phyloP scores from a whole-genome alignment of 495 filamentous ascomycete genomes.

The Xylaria grammica region DNA sequence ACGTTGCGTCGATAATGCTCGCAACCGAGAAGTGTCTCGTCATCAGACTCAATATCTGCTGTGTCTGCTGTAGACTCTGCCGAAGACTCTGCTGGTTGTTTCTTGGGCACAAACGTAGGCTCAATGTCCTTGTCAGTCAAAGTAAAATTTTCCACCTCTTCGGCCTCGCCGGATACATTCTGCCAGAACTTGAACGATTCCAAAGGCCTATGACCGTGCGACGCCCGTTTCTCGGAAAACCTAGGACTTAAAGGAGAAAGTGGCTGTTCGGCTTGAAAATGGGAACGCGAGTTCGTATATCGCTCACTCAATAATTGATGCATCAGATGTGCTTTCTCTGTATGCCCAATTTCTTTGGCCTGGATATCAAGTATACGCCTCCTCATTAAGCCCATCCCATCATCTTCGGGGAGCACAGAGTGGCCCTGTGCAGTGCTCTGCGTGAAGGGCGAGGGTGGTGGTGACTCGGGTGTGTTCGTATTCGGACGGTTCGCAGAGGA shows the following conservation, averaged over 20 bases:
- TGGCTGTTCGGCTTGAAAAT: slow-evolving; percentile 38
- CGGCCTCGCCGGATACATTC: slow-evolving; percentile 38
- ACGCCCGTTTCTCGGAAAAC: slow-evolving; percentile 30
- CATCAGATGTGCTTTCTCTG: slow-evolving; percentile 82
- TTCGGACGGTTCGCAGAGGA: neutral
- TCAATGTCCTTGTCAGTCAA: slow-evolving; percentile 72
- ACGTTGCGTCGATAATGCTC: slow-evolving; percentile 94
- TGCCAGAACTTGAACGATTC: slow-evolving; percentile 50
- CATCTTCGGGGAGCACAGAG: slow-evolving; percentile 75
- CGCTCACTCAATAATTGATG: slow-evolving; percentile 82
- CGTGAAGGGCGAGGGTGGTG: slow-evolving; percentile 14
- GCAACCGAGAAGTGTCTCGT: slow-evolving; percentile 70
- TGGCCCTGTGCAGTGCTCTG: neutral
- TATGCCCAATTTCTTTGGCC: slow-evolving; percentile 62
- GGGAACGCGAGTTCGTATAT: slow-evolving; percentile 61
- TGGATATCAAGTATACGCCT: slow-evolving; percentile 80
- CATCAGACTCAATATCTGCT: slow-evolving; percentile 52
- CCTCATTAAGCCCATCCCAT: slow-evolving; percentile 83
- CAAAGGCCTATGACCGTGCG: slow-evolving; percentile 28
- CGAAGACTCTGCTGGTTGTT: slow-evolving; percentile 24
- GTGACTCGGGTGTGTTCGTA: slow-evolving; percentile 14
- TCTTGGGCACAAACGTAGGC: slow-evolving; percentile 66
- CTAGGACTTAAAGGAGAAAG: slow-evolving; percentile 39
- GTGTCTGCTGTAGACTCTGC: slow-evolving; percentile 32
- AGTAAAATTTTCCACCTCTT: slow-evolving; percentile 60